Evolutionary conservation across 2,329 filamentous ascomycete species (phyloP).

Genomic region (Sarocladium strictum): DNA sequence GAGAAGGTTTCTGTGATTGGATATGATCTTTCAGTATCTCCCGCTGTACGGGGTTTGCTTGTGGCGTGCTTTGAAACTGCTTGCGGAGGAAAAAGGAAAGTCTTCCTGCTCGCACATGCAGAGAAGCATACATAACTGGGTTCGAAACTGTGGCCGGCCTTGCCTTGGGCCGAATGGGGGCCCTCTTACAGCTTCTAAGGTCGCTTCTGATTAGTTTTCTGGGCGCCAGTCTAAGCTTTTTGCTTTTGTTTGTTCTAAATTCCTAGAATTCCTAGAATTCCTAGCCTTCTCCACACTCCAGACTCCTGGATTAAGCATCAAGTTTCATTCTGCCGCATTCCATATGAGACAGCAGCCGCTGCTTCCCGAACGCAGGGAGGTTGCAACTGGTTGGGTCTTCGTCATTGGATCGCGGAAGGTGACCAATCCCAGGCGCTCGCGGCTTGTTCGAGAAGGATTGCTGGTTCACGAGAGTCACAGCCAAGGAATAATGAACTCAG

Average conservation of each 20-base stretch:
- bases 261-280: too few species aligned
- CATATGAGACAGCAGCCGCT: background rate
- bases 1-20: too few species aligned
- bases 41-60: too few species aligned
- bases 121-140: too few species aligned
- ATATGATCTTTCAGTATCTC: too few species aligned
- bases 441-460: too few species aligned
- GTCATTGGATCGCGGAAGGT: background rate
- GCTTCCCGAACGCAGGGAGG: background rate
- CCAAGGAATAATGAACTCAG: background rate
- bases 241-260: background rate
- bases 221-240: background rate
- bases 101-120: too few species aligned
- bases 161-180: background rate
- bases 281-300: background rate
- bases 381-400: background rate
- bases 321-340: background rate
- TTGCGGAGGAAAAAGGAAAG: too few species aligned
- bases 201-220: background rate
- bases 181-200: background rate
- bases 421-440: background rate
- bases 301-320: background rate
- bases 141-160: background rate
- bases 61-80: too few species aligned
- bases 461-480: too few species aligned